Conservation (phyloP, 495 filamentous ascomycete species). For the Penicillium silybi region DNA sequence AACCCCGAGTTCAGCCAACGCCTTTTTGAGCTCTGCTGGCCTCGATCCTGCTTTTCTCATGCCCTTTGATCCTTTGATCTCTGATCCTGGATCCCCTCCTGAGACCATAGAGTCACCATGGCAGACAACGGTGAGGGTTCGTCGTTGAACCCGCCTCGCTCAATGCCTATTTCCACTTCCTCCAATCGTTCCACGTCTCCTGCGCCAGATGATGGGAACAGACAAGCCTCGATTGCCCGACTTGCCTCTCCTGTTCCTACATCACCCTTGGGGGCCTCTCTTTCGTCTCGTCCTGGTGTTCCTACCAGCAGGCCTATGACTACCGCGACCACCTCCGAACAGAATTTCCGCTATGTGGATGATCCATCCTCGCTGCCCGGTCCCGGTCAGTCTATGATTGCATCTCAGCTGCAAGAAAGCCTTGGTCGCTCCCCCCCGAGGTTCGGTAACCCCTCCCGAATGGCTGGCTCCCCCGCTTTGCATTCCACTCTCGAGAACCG, state of each 20-base stretch:
- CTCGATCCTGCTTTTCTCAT: conserved; percentile 1
- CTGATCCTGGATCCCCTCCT: conserved; percentile 5
- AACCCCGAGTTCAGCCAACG: neutral
- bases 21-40: neutral
- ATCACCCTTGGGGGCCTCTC: conserved; percentile 37
- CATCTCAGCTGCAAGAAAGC: conserved; percentile 66
- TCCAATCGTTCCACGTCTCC: conserved; percentile 39
- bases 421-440: conserved; percentile 49
- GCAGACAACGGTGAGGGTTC: conserved; percentile 40
- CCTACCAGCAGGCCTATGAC: conserved; percentile 25
- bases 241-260: conserved; percentile 67
- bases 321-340: conserved; percentile 16
- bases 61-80: conserved; percentile 1
- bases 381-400: conserved; percentile 72
- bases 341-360: conserved; percentile 35
- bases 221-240: conserved; percentile 67
- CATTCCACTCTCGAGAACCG: conserved; percentile 42
- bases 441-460: conserved; percentile 50
- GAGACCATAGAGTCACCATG: conserved; percentile 21
- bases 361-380: conserved; percentile 49
- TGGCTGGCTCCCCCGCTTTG: conserved; percentile 52
- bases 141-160: conserved; percentile 27
- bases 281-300: conserved; percentile 40
- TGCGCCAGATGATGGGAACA: conserved; percentile 38
- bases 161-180: conserved; percentile 38